Base-by-base conservation (phyloP, 768 basidiomycete species). In the Lactarius tabidus region DNA sequence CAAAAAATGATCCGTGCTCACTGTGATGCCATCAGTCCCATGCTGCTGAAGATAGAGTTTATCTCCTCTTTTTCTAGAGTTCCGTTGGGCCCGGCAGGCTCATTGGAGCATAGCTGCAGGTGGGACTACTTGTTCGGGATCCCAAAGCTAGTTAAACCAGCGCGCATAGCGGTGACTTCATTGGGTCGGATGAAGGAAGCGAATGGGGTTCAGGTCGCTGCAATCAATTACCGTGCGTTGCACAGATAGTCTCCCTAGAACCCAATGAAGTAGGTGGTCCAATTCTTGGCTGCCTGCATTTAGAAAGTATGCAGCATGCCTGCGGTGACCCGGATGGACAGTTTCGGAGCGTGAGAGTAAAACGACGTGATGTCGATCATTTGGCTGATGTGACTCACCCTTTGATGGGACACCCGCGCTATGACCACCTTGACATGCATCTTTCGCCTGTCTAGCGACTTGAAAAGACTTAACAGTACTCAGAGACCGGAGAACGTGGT, bases 21-120 rank as follows among this genome's bases (percentile, higher is more conserved):
- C 57, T 20, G 38, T 18, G 33, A n/a, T 12, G 1, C 26, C 20
- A 23, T 17, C 28, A 60, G 59, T 31, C 59, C 48, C 28, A 20
- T 36, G 17, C 23, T 7, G 43, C 15, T 12, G 58, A 56, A 33
- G n/a, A 38, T 20, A 65, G 54, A n/a, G 18, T 56, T 6, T 36
- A 65, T 28, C 54, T 65, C 56, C 29, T 65, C 54, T 26, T 56
- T 45, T 64, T 64, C 43, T 65, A 56, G 28, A 26, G 59, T 31
- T 29, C 6, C 15, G 48, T 28, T 23, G 23, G 15, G 26, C 48
- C 23, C 5, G 23, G 45, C 45, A n/a, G 14, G n/a, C 45, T 48
- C 3, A 10, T 14, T 48, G 23, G 23, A 48, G 23, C 8, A 5
- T 48, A 23, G 12, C 43, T 4, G 20, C 43, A 45, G n/a, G 23